A percentile compares a stretch with the other conserved stretches of the same genome.
phyloP scores from a whole-genome alignment of 2,329 filamentous ascomycete species.

The Metarhizium robertsii region DNA sequence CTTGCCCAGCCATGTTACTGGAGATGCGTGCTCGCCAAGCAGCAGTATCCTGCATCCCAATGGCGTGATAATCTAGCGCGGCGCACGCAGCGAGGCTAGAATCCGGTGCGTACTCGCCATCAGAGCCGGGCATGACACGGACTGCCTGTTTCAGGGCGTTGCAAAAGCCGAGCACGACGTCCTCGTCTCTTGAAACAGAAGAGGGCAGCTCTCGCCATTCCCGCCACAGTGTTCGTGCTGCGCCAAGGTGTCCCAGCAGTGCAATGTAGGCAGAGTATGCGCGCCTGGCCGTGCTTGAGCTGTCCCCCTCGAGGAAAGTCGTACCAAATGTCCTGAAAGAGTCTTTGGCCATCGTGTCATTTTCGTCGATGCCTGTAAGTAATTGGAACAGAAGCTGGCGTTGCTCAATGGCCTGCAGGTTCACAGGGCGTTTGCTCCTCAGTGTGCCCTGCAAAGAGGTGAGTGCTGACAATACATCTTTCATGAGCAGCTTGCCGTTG shows the following conservation, averaged over 20 bases:
- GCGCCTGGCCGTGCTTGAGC: background rate
- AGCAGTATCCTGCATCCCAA: constrained; percentile 6
- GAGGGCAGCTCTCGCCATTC: constrained; percentile 16
- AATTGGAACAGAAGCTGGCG: constrained; percentile 18
- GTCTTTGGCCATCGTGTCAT: constrained; percentile 9
- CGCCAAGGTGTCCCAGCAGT: constrained; percentile 21
- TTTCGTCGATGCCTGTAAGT: constrained; percentile 19
- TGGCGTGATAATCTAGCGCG: constrained; percentile 12
- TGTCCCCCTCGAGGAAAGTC: constrained; percentile 5
- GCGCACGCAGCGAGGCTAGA: constrained; percentile 10
- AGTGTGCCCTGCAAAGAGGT: constrained; percentile 7
- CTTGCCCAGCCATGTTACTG: background rate
- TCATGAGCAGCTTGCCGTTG: constrained; percentile 3
- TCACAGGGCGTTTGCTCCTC: background rate
- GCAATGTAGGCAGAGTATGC: constrained; percentile 18
- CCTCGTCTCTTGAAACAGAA: background rate
- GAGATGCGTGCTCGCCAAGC: background rate
- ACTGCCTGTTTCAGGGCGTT: constrained; percentile 6
- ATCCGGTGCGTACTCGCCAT: constrained; percentile 2
- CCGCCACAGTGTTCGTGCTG: constrained; percentile 20
- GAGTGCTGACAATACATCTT: constrained; percentile 15
- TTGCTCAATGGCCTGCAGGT: constrained; percentile 1
- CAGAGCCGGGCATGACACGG: constrained; percentile 1
- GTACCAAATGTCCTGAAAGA: constrained; percentile 17
- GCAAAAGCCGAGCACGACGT: constrained; percentile 5